Base-by-base conservation (phyloP, 2,329 filamentous ascomycete species). In the Cordyceps sp. region DNA sequence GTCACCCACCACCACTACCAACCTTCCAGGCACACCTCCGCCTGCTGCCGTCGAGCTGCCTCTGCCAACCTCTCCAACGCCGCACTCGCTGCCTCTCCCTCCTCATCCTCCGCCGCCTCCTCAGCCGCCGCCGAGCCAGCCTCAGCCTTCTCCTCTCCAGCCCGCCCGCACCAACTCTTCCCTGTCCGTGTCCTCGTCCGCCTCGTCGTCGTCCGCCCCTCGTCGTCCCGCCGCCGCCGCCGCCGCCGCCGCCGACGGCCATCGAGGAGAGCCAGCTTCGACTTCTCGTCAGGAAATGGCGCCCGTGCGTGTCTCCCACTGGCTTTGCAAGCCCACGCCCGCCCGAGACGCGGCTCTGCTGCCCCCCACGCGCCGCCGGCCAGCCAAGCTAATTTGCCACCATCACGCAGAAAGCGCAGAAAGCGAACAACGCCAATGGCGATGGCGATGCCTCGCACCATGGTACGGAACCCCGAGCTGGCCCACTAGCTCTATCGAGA, bases 291-390 rank as follows among this genome's bases (percentile, higher is more conserved):
- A 50, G 57, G 65, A 56, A 45, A 71, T 71, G 66, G 59, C 66
- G 57, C 58, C 66, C 47, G 66, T 71, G 65, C 58, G 65, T 57
- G 50, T 37, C 38, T 41, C 37, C 40, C 39, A 35, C 38, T n/a
- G 5, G 12, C 14, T 29, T n/a, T 13, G 6, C 9, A 19, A 3
- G 18, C 19, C 29, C 10, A 17, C 15, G 3, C n/a, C 10, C 13
- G 9, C 14, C 22, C 12, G n/a, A n/a, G n/a, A n/a, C n/a, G n/a
- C n/a, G n/a, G n/a, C n/a, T n/a, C n/a, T n/a, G n/a, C n/a, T n/a
- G n/a, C n/a, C n/a, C n/a, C n/a, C n/a, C n/a, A n/a, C n/a, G n/a
- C n/a, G n/a, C n/a, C n/a, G n/a, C n/a, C n/a, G n/a, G n/a, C n/a
- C n/a, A n/a, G n/a, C n/a, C n/a, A n/a, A n/a, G n/a, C n/a, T n/a